A percentile compares a stretch with the other conserved stretches of the same genome.
Conservation (phyloP, 768 basidiomycete genomes). For the Suillus luteus region DNA sequence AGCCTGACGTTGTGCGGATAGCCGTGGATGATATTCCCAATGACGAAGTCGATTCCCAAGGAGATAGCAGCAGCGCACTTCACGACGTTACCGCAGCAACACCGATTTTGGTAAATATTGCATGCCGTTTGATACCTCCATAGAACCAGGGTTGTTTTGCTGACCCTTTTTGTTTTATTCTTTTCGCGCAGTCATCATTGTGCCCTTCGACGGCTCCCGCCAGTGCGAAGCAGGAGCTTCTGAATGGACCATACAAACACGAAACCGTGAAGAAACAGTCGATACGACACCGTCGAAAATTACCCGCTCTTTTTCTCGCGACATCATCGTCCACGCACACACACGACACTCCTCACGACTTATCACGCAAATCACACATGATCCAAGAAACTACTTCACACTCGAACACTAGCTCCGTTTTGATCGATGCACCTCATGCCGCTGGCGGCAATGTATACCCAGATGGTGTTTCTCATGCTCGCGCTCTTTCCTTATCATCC, state of each 20-base stretch:
- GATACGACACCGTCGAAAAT: slow-evolving; percentile 21
- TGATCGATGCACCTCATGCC: slow-evolving; percentile 25
- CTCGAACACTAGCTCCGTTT: slow-evolving; percentile 20
- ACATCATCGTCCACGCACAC: slow-evolving; percentile 16
- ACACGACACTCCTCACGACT: slow-evolving; percentile 19
- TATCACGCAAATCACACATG: slow-evolving; percentile 9
- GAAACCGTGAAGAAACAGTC: slow-evolving; percentile 19
- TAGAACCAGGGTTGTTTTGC: slow-evolving; percentile 20
- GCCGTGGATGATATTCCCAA: background rate
- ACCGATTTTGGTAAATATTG: slow-evolving; percentile 33
- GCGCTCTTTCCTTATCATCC: slow-evolving; percentile 25
- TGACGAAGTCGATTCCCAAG: slow-evolving; percentile 13
- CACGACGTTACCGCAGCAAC: slow-evolving; percentile 29
- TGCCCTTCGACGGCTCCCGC: slow-evolving; percentile 21
- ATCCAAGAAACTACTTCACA: slow-evolving; percentile 16
- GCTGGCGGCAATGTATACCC: slow-evolving; percentile 22
- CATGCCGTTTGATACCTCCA: slow-evolving; percentile 18
- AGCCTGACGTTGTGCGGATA: background rate
- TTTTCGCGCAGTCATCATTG: slow-evolving; percentile 26
- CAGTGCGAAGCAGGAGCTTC: slow-evolving; percentile 17
- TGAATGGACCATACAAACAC: slow-evolving; percentile 15
- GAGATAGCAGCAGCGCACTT: slow-evolving; percentile 19
- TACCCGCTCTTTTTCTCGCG: slow-evolving; percentile 25
- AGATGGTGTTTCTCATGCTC: slow-evolving; percentile 17
- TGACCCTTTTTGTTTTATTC: slow-evolving; percentile 20